phyloP scores from a whole-genome alignment of 441 rosid genomes.

The Jatropha multifida region DNA sequence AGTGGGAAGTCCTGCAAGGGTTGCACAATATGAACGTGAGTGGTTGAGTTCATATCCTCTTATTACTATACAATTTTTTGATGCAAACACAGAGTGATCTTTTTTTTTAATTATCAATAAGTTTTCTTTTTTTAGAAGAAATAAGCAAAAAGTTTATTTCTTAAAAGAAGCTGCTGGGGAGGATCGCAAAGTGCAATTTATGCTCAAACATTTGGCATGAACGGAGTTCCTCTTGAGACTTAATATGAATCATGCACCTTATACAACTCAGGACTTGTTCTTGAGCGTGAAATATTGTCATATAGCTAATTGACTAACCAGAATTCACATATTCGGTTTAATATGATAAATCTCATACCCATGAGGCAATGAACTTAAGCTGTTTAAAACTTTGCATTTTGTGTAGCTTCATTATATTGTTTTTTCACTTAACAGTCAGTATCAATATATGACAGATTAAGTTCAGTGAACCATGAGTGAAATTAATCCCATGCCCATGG shows the following conservation, averaged over 20 bases:
- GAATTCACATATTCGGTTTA: not conserved
- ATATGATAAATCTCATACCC: not conserved
- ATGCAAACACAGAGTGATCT: not conserved
- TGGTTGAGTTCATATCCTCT: not conserved
- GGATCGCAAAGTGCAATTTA: not conserved
- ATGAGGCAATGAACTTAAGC: not conserved
- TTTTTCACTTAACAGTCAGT: not conserved
- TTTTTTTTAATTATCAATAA: not conserved
- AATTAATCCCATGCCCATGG: not conserved
- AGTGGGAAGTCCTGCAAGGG: constrained; percentile 74
- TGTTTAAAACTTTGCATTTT: not conserved
- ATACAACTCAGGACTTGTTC: not conserved
- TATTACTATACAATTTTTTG: not conserved
- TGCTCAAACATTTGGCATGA: not conserved
- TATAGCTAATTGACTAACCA: not conserved
- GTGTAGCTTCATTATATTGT: not conserved
- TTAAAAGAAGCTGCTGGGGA: not conserved
- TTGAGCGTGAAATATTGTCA: not conserved
- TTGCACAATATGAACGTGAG: constrained; percentile 76
- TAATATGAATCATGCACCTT: not conserved
- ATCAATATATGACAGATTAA: not conserved
- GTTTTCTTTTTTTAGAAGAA: not conserved
- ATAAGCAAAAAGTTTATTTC: not conserved
- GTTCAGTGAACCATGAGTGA: not conserved
- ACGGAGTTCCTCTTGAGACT: not conserved